Percentiles rank a stretch among this genome's conserved stretches.
phyloP scores from a whole-genome alignment of 371 early-diverging fungal species.

The Blastocladiella emersonii region DNA sequence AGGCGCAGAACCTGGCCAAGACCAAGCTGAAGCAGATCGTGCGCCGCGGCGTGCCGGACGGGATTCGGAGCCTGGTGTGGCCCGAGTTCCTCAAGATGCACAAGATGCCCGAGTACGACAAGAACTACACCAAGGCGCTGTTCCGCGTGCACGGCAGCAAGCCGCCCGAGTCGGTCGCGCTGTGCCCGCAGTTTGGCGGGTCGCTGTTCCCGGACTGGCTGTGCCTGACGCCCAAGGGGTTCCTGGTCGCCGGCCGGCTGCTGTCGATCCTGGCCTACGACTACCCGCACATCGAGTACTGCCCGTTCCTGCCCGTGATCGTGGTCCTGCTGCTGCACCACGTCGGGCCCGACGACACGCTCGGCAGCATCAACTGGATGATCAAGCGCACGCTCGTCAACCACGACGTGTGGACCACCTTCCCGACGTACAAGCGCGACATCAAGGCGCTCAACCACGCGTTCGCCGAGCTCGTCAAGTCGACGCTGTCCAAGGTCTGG shows the following conservation, averaged over 20 bases:
- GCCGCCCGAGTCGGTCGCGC: neutral
- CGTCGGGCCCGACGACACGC: conserved; percentile 17
- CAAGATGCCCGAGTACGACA: conserved; percentile 4
- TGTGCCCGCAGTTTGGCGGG: neutral
- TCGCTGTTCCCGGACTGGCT: neutral
- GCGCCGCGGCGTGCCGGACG: conserved; percentile 4
- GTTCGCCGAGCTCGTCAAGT: conserved; percentile 19
- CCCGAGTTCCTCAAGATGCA: conserved; percentile 7
- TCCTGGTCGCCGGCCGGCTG: conserved; percentile 13
- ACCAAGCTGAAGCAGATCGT: conserved; percentile 6
- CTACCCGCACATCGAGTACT: conserved; percentile 24
- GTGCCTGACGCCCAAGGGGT: conserved; percentile 12
- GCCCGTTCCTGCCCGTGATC: conserved; percentile 21
- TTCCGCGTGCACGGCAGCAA: conserved; percentile 1
- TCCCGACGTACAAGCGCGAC: conserved; percentile 23
- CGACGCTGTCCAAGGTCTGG: neutral
- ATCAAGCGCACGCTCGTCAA: conserved; percentile 13
- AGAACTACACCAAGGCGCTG: conserved; percentile 2
- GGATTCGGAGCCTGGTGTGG: conserved; percentile 1
- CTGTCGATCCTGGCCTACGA: conserved; percentile 23
- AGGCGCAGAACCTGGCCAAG: conserved; percentile 2
- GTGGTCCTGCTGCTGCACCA: conserved; percentile 20
- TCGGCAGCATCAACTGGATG: conserved; percentile 18
- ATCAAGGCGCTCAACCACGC: conserved; percentile 18
- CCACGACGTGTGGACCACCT: conserved; percentile 16